Base-by-base conservation (phyloP, 2,329 filamentous ascomycete species). In the Talaromyces sp. region DNA sequence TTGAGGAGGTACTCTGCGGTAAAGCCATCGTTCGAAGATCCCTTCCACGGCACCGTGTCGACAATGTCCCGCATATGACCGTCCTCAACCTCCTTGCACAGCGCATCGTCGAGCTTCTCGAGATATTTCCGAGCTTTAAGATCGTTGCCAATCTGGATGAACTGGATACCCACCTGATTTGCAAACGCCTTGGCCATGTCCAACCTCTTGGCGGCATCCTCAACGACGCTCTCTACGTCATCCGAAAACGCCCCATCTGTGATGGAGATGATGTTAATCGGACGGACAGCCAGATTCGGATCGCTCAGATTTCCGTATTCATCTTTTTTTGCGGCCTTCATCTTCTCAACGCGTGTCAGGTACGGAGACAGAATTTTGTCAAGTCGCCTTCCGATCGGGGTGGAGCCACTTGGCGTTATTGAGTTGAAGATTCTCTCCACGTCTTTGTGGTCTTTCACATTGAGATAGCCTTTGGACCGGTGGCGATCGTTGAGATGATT, bases 141-240 rank as follows among this genome's bases (percentile, higher is more conserved):
- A 66, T 96, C 90, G 55, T 84, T 81, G 60, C 94, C 93, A 51
- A 97, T 89, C 75, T 97, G 93, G 80, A 97, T 96, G 79, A 97
- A 97, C 73, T 97, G 93, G 60, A 97, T 85, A 35, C 93, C 93
- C 9, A 97, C 80, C 77, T 97, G 94, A 80, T 89, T 89, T 0
- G 87, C 82, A 3, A 88, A 85, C 0, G 91, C 91, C 9, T 87
- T 81, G 8, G 89, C 72, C 56, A 75, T 75, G 68, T 94, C 88
- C 19, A 97, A 83, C 69, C 85, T 86, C 72, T 81, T 82, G 0
- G 92, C 93, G 0, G 84, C 80, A 3, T 76, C 73, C 46, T 90
- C 78, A 54, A 97, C 85, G 27, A 87, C 80, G 8, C 80, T 80
- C 72, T 92, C 89, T 0, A 89, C 86, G 65, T 96, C 90, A 71